These are phyloP conservation scores for Polytrichum commune DNA, from an alignment of 225 moss, liverwort and hornwort genomes.

Conservation along the genomic window DNA sequence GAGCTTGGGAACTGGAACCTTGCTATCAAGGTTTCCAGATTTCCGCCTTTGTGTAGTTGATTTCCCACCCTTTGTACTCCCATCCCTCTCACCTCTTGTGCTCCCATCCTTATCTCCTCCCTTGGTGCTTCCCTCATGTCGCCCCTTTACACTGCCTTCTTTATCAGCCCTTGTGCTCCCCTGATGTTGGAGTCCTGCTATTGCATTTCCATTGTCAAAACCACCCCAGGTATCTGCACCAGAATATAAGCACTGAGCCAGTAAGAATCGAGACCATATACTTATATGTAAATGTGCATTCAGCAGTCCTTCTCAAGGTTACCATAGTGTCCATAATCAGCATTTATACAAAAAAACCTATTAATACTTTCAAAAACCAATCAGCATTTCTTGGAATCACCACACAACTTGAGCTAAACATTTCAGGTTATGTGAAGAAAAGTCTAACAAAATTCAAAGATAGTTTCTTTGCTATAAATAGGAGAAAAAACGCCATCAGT, in stretches of 20 bases:
- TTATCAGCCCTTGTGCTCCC: slow-evolving; percentile 21
- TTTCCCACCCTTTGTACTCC: slow-evolving; percentile 37
- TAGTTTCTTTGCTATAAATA: too few species aligned
- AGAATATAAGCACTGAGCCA: not conserved
- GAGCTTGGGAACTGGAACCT: slow-evolving; percentile 60
- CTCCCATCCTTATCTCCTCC: slow-evolving; percentile 26
- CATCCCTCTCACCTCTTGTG: slow-evolving; percentile 27
- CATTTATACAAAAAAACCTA: too few species aligned
- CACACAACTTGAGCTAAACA: too few species aligned
- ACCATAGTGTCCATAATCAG: too few species aligned
- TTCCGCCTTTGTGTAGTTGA: slow-evolving; percentile 42
- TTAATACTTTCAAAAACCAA: too few species aligned
- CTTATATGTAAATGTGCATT: too few species aligned
- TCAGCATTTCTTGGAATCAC: too few species aligned
- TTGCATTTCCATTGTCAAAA: slow-evolving; percentile 31
- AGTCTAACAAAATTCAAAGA: too few species aligned
- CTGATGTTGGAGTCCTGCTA: slow-evolving; percentile 21
- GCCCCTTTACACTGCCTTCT: slow-evolving; percentile 29
- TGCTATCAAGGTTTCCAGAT: slow-evolving; percentile 38
- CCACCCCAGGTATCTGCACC: slow-evolving; percentile 43
- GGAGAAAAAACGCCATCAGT: too few species aligned
- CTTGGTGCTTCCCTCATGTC: slow-evolving; percentile 29
- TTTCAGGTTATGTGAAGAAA: too few species aligned
- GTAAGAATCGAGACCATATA: too few species aligned
- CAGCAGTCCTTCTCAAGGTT: too few species aligned